Evolutionary conservation across 352 stramenopile genomes (phyloP).

Genomic region (Phytophthora capsici): DNA sequence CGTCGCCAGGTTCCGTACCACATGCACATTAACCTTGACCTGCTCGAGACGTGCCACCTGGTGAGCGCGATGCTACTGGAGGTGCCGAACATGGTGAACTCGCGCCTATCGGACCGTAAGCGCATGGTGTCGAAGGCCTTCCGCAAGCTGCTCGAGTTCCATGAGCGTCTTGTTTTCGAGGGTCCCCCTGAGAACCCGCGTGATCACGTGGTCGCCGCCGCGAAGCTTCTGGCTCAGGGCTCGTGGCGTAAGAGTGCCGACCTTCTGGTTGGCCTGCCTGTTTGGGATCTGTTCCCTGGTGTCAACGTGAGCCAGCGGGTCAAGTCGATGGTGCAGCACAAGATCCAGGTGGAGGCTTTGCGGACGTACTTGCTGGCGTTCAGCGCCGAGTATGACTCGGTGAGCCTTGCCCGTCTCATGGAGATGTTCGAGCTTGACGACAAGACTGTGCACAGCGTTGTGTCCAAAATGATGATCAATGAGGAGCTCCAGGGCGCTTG

Average conservation of each 20-base stretch:
- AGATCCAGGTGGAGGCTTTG: conserved; percentile 97
- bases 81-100: conserved; percentile 97
- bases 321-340: conserved; percentile 91
- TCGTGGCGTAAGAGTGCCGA: conserved; percentile 95
- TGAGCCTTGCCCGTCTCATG: conserved; percentile 94
- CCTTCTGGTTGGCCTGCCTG: conserved; percentile 88
- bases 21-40: conserved; percentile 99
- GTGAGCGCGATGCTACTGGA: conserved; percentile 99
- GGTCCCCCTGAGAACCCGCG: conserved; percentile 97
- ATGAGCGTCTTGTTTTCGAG: conserved; percentile 95
- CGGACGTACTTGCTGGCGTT: conserved; percentile 98
- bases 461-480: conserved; percentile 99
- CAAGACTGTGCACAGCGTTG: conserved; percentile 96
- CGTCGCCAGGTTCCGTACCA: conserved; percentile 98
- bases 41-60: conserved; percentile 98
- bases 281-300: conserved; percentile 97
- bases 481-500: conserved; percentile 96
- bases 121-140: conserved; percentile 95
- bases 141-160: conserved; percentile 92
- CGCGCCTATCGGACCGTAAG: conserved; percentile 79
- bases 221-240: conserved; percentile 94
- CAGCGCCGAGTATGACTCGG: conserved; percentile 96
- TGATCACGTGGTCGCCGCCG: conserved; percentile 97
- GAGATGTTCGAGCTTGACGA: conserved; percentile 98
- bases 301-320: conserved; percentile 82